Conservation (phyloP, 305 asterid species). For the Solanum hybrid region DNA sequence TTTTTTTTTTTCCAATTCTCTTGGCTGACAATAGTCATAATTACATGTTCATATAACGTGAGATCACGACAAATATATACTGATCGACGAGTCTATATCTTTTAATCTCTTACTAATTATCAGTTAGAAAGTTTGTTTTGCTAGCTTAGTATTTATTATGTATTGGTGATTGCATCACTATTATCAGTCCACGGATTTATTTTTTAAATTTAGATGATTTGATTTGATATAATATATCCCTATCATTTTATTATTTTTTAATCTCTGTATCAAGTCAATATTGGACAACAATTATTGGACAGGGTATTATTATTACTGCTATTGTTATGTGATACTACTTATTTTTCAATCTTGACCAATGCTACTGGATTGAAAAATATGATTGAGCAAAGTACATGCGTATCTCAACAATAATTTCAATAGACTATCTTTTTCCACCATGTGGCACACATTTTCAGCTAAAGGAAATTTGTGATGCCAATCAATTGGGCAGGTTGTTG, state of each 20-base stretch:
- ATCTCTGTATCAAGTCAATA: too few relatives aligned
- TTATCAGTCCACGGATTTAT: not conserved
- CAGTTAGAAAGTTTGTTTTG: not conserved
- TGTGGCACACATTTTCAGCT: not conserved
- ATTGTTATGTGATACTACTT: not conserved
- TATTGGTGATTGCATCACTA: not conserved
- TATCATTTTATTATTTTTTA: too few relatives aligned
- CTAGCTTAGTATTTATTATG: not conserved
- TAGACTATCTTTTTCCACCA: not conserved
- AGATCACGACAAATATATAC: not conserved
- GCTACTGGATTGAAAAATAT: not conserved
- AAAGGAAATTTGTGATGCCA: not conserved
- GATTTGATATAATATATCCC: too few relatives aligned
- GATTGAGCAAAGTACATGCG: not conserved
- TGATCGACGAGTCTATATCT: not conserved
- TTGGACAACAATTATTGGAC: not conserved
- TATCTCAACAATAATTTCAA: not conserved
- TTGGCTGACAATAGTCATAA: not conserved
- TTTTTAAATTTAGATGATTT: too few relatives aligned
- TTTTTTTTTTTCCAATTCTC: not conserved
- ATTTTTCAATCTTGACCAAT: not conserved
- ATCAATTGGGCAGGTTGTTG: not conserved
- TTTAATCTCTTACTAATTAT: not conserved
- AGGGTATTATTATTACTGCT: not conserved
- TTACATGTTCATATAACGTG: not conserved